These are phyloP conservation scores for Trichophyton simii DNA, from an alignment of 2,329 filamentous ascomycete genomes.

Conservation along the genomic window DNA sequence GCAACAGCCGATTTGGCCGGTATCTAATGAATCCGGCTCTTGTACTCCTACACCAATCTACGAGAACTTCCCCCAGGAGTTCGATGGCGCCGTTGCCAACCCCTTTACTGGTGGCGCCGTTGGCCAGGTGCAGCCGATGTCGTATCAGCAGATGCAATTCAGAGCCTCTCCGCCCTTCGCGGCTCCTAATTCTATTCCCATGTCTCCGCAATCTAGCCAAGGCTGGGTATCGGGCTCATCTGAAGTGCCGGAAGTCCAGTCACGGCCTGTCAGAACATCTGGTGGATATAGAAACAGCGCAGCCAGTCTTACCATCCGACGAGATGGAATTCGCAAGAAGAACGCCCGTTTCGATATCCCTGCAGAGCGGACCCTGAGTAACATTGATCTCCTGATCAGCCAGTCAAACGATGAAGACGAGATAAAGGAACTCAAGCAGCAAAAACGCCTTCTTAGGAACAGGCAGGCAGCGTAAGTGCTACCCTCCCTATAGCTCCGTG, in stretches of 20 bases:
- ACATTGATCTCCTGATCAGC: conserved; percentile 86
- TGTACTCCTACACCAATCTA: conserved; percentile 63
- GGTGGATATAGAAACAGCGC: conserved; percentile 53
- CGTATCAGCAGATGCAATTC: conserved; percentile 30
- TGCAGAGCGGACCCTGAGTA: conserved; percentile 79
- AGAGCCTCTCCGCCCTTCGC: conserved; percentile 39
- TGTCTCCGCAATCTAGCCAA: conserved; percentile 51
- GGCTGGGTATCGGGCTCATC: conserved; percentile 41
- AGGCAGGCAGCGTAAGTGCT: conserved; percentile 81
- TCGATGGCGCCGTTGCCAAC: conserved; percentile 33
- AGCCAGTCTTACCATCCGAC: conserved; percentile 59
- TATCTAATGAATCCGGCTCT: conserved; percentile 53
- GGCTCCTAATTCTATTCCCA: conserved; percentile 37
- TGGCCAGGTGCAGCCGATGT: conserved; percentile 29
- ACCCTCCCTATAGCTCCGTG: conserved; percentile 18
- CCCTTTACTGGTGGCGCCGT: conserved; percentile 32
- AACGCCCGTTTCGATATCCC: conserved; percentile 97
- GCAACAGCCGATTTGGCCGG: conserved; percentile 48
- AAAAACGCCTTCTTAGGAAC: conserved; percentile 88
- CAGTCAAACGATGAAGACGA: conserved; percentile 72
- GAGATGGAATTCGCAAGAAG: conserved; percentile 95
- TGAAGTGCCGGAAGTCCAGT: conserved; percentile 37
- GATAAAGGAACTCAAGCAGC: conserved; percentile 96
- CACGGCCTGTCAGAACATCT: conserved; percentile 34
- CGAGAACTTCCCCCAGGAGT: conserved; percentile 47